These are phyloP conservation scores for Cenchrus fungigraminus DNA, from an alignment of 176 grass and related monocot genomes.

Conservation along the genomic window DNA sequence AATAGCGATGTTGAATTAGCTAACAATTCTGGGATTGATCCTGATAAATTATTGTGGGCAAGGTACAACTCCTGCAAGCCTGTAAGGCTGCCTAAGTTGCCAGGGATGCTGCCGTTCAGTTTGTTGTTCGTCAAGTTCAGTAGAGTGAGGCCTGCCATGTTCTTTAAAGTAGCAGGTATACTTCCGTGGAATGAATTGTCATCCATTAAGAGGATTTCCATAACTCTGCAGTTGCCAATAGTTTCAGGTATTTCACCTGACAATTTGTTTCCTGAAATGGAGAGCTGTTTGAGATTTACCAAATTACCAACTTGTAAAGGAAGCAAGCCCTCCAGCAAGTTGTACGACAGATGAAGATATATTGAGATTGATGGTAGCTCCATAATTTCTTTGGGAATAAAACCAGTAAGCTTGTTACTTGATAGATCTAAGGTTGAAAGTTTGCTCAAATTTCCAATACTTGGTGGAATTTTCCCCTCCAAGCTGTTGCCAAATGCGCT, in stretches of 20 bases:
- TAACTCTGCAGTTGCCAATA: constrained; percentile 26
- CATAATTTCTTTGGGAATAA: background rate
- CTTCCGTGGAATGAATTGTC: constrained; percentile 36
- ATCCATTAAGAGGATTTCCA: constrained; percentile 36
- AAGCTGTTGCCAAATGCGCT: background rate
- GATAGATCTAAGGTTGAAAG: background rate
- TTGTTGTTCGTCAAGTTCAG: constrained; percentile 37
- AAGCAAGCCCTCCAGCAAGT: background rate
- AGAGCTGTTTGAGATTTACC: background rate
- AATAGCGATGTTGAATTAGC: background rate
- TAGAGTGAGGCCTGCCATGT: constrained; percentile 24
- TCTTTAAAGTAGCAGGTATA: constrained; percentile 28
- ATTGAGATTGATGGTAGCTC: background rate
- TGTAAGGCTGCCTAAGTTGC: background rate
- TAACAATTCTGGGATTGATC: constrained; percentile 26
- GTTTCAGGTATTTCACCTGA: constrained; percentile 25
- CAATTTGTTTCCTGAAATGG: constrained; percentile 14
- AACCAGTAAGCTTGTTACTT: background rate
- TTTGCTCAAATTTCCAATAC: constrained; percentile 13
- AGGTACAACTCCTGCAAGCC: constrained; percentile 26
- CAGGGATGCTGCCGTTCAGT: constrained; percentile 28
- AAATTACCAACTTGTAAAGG: constrained; percentile 15
- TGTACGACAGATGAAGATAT: background rate
- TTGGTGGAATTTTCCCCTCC: background rate
- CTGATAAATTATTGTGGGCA: constrained; percentile 42